Base-by-base conservation (phyloP, 495 filamentous ascomycete species). In the Platismatia glauca region DNA sequence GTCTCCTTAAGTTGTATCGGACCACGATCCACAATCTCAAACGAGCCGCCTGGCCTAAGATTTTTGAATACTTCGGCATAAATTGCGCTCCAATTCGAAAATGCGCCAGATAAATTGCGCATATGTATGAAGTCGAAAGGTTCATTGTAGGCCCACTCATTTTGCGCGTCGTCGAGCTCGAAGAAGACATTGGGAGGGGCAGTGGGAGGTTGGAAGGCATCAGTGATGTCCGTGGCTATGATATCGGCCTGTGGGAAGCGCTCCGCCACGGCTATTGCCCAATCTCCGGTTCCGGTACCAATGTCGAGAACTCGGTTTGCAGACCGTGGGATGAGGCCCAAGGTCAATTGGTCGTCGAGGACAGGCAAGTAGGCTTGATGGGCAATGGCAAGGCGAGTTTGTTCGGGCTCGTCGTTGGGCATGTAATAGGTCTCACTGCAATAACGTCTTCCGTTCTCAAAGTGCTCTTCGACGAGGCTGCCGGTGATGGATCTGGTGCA, bases 401-500 rank as follows among this genome's bases (percentile, higher is more conserved):
- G 85, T 69, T 93, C 89, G 43, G 79, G 73, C 61, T 88, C 82
- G 67, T 92, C 89, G 72, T 86, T 86, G 37, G 89, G 89, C 84
- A 90, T 87, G 71, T 79, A 87, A 72, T 90, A 91, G 59, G 76
- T 75, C 35, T 81, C 77, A 52, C 79, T 76, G 70, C 81, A 85
- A 71, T 93, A 93, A 63, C 81, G 78, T 27, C 88, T 83, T 46
- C 78, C 84, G 72, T 90, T 81, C 66, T 90, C 86, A 24, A 78
- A 65, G 64, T 80, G 81, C 63, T 82, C 76, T 56, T 88, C 71
- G 62, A 81, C 78, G 11, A 78, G 71, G 58, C 79, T 79, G 59
- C 79, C 78, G 59, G 80, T 82, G 56, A 86, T 72, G 7, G 86
- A 88, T 57, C 77, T 78, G 27, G 85, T 84, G 11, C 80, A 82